Evolutionary conservation across 2,329 filamentous ascomycete genomes (phyloP).

Genomic region (Pseudogymnoascus sp.): DNA sequence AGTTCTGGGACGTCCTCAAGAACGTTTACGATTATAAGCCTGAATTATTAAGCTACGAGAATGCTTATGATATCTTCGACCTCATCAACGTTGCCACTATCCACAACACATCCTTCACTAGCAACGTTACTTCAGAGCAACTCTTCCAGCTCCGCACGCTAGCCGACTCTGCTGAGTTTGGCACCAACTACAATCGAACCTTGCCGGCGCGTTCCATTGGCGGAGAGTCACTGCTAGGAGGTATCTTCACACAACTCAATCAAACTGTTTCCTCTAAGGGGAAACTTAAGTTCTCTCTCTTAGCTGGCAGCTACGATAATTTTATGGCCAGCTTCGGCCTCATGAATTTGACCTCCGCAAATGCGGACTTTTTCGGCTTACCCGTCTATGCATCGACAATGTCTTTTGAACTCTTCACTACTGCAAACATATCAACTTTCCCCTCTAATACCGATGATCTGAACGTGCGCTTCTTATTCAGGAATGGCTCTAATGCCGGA

Average conservation of each 20-base stretch:
- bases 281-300: constrained; percentile 18
- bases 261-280: constrained; percentile 15
- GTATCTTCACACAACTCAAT: constrained; percentile 19
- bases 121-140: constrained; percentile 8
- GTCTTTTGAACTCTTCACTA: background rate
- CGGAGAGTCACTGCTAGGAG: constrained; percentile 16
- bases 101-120: constrained; percentile 17
- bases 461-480: background rate
- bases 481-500: background rate
- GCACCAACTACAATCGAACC: background rate
- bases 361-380: background rate
- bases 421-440: background rate
- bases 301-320: constrained; percentile 22
- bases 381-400: background rate
- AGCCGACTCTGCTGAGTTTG: background rate
- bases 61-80: constrained; percentile 22
- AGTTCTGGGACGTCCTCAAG: constrained; percentile 19
- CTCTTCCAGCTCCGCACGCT: background rate
- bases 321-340: background rate
- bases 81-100: constrained; percentile 20
- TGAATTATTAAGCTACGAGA: constrained; percentile 17
- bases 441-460: background rate
- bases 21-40: constrained; percentile 16
- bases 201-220: background rate
- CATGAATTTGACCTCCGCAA: background rate